Conservation (phyloP, 1,139 yeast genomes). For the Barnettozyma hawaiiensis region DNA sequence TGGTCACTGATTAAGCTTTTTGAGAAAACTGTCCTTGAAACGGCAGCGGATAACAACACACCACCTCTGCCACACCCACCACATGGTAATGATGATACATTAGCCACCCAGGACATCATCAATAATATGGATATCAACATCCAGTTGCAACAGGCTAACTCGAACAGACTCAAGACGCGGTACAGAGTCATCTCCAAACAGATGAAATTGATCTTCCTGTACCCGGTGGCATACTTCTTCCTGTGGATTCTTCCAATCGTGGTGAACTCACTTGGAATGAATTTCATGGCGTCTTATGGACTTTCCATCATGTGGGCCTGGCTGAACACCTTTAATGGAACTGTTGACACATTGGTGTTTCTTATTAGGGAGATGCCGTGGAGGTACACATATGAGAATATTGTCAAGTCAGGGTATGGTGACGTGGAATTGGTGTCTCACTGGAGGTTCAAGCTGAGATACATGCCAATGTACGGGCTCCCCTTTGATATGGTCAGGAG, state of each 20-base stretch:
- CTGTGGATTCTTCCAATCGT: constrained; percentile 80
- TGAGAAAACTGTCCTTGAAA: background rate
- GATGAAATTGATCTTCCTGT: constrained; percentile 72
- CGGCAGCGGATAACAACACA: background rate
- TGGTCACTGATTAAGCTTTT: constrained; percentile 7
- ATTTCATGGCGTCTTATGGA: constrained; percentile 55
- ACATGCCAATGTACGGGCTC: constrained; percentile 39
- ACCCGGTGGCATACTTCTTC: constrained; percentile 75
- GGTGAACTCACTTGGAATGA: constrained; percentile 53
- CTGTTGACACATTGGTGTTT: constrained; percentile 72
- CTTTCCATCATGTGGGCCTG: constrained; percentile 62
- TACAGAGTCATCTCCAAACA: constrained; percentile 59
- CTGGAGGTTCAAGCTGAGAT: constrained; percentile 37
- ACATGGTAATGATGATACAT: background rate
- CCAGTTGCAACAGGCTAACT: constrained; percentile 19
- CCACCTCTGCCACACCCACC: too few species aligned
- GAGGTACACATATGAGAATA: constrained; percentile 35
- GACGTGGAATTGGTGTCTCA: constrained; percentile 19
- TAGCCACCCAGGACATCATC: constrained; percentile 10
- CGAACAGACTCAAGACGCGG: constrained; percentile 18
- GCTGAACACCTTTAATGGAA: constrained; percentile 76
- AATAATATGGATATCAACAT: constrained; percentile 14
- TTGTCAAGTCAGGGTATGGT: constrained; percentile 16
- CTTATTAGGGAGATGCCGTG: constrained; percentile 76
- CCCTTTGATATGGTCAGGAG: constrained; percentile 27